These are phyloP conservation scores for Boechera retrofracta DNA, from an alignment of 345 rosid genomes.

Conservation along the genomic window DNA sequence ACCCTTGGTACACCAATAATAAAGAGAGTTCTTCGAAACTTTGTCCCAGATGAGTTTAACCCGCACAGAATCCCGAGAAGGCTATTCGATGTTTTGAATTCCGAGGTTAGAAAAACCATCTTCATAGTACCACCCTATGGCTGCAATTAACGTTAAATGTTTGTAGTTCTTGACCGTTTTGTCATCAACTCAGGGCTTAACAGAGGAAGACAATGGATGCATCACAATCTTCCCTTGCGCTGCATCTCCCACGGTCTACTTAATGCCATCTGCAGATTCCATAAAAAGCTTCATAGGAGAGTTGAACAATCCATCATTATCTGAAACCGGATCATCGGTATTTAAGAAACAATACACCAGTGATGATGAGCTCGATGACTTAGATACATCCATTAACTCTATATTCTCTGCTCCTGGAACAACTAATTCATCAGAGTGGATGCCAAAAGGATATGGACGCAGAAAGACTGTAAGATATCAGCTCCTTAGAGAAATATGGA, in stretches of 20 bases:
- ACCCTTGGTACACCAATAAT: slow-evolving; percentile 63
- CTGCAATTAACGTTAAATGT: too few species aligned
- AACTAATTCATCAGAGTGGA: slow-evolving; percentile 52
- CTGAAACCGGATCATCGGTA: slow-evolving; percentile 61
- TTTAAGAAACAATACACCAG: slow-evolving; percentile 76
- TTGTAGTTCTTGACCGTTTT: slow-evolving; percentile 4
- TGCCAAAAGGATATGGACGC: slow-evolving; percentile 56
- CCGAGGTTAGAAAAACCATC: slow-evolving; percentile 59
- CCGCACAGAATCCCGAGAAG: slow-evolving; percentile 75
- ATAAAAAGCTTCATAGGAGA: slow-evolving; percentile 62
- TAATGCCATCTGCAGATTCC: slow-evolving; percentile 66
- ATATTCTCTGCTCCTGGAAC: slow-evolving; percentile 54
- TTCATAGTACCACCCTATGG: too few species aligned
- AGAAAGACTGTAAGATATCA: slow-evolving; percentile 67
- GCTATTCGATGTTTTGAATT: slow-evolving; percentile 63
- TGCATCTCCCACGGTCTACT: slow-evolving; percentile 62
- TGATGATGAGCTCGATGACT: slow-evolving; percentile 86
- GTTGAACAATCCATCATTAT: slow-evolving; percentile 50
- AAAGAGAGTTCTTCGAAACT: slow-evolving; percentile 67
- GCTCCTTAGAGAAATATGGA: slow-evolving; percentile 81
- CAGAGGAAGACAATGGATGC: slow-evolving; percentile 55
- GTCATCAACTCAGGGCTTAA: slow-evolving; percentile 48
- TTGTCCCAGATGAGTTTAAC: slow-evolving; percentile 88
- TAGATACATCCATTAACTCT: slow-evolving; percentile 72
- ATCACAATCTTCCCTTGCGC: slow-evolving; percentile 60